phyloP scores from a whole-genome alignment of 75 land plant species.

The Gnetum montanum region DNA sequence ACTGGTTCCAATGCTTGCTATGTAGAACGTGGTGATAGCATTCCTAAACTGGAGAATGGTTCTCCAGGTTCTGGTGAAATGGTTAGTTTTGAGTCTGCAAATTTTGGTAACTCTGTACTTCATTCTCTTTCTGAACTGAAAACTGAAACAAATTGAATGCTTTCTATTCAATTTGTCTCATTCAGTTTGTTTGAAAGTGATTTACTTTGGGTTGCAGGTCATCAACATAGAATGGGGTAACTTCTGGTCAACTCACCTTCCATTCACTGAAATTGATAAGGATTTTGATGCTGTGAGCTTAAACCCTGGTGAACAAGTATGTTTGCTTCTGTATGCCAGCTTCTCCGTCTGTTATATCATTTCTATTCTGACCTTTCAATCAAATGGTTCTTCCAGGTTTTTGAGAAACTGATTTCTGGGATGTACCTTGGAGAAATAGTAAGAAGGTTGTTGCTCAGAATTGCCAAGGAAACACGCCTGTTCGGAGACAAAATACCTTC shows the following conservation, averaged over 20 bases:
- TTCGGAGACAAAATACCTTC: constrained; percentile 56
- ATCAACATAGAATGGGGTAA: constrained; percentile 49
- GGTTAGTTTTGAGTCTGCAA: constrained; percentile 27
- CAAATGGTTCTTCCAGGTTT: constrained; percentile 52
- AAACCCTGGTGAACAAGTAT: constrained; percentile 39
- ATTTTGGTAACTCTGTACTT: not conserved
- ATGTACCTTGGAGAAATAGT: constrained; percentile 89
- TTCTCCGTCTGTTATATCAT: not conserved
- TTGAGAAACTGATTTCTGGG: constrained; percentile 78
- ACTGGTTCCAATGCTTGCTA: constrained; percentile 87
- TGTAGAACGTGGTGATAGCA: constrained; percentile 48
- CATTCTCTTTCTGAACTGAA: not conserved
- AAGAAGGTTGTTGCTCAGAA: constrained; percentile 53
- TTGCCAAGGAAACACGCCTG: constrained; percentile 59
- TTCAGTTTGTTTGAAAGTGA: no score
- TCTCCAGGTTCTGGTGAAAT: constrained; percentile 48
- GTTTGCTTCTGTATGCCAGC: not conserved
- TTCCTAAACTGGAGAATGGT: constrained; percentile 47
- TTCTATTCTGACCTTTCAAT: not conserved
- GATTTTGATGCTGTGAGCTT: constrained; percentile 26
- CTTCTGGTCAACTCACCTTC: constrained; percentile 37
- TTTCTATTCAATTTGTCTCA: not conserved
- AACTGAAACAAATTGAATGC: no score
- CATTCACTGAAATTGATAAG: constrained; percentile 27
- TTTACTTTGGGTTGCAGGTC: constrained; percentile 27